A percentile compares a stretch with the other conserved stretches of the same genome.
Evolutionary conservation across 139 green algal genomes (phyloP).

Genomic region (Trebouxia sp.): DNA sequence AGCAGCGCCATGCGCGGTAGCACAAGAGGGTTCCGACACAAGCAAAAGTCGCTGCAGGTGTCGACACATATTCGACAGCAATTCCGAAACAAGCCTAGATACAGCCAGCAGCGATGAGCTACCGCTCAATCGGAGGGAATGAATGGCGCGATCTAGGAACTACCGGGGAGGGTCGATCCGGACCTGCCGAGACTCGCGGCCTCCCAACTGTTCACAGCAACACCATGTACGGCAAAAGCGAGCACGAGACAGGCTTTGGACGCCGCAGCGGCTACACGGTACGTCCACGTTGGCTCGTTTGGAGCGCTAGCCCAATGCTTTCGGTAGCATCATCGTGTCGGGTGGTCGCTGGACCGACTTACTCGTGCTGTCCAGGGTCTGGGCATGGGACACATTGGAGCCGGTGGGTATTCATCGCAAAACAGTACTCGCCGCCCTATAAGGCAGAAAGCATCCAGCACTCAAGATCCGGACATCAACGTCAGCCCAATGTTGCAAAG

Average conservation of each 20-base stretch:
- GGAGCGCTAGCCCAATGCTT: too few relatives aligned
- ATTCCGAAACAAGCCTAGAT: not conserved
- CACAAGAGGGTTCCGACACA: too few relatives aligned
- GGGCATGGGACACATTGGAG: slow-evolving; percentile 16
- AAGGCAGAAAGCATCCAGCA: not conserved
- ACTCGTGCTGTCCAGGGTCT: not conserved
- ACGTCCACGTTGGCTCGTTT: too few relatives aligned
- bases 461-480: slow-evolving; percentile 9
- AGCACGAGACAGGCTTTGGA: slow-evolving; percentile 8
- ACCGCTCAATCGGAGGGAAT: not conserved
- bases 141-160: slow-evolving; percentile 13
- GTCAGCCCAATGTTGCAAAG: not conserved
- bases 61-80: not conserved
- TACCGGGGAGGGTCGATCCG: not conserved
- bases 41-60: not conserved
- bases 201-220: slow-evolving; percentile 4
- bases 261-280: slow-evolving; percentile 4
- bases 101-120: not conserved
- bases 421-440: not conserved
- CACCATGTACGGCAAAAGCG: not conserved
- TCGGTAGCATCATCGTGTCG: too few relatives aligned
- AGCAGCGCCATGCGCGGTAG: too few relatives aligned
- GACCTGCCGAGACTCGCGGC: not conserved
- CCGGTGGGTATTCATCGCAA: too few relatives aligned
- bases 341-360: not conserved